A percentile compares a stretch with the other conserved stretches of the same genome.
Conservation (phyloP, 2,329 filamentous ascomycete species). For the Apiospora kogelbergensis region DNA sequence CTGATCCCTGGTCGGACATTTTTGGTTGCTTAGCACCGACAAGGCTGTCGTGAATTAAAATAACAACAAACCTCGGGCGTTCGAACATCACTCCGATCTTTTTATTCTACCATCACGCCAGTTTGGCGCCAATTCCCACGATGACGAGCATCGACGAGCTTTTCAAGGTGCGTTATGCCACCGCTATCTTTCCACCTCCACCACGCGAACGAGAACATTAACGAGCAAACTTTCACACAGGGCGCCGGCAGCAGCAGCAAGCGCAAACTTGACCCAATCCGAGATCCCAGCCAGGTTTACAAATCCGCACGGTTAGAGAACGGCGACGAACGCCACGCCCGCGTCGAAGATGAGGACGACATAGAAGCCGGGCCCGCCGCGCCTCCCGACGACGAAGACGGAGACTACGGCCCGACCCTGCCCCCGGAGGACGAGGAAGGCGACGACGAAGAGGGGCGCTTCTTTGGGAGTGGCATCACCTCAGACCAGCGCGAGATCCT, state of each 20-base stretch:
- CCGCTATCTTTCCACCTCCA: neutral
- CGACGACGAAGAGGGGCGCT: conserved; percentile 89
- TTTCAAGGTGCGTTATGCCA: conserved; percentile 46
- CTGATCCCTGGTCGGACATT: neutral
- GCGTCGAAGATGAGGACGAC: conserved; percentile 45
- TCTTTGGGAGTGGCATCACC: conserved; percentile 91
- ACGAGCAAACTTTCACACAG: conserved; percentile 29
- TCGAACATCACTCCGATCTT: neutral
- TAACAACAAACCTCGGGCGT: neutral
- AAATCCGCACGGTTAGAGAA: conserved; percentile 59
- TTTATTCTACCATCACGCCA: conserved; percentile 2
- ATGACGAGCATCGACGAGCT: conserved; percentile 62
- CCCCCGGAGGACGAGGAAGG: conserved; percentile 27
- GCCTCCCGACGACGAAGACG: conserved; percentile 52
- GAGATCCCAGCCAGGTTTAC: conserved; percentile 65
- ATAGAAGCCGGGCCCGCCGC: conserved; percentile 51
- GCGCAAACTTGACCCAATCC: conserved; percentile 61
- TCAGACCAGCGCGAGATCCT: conserved; percentile 78
- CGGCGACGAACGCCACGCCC: conserved; percentile 42
- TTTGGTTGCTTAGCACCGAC: conserved; percentile 3
- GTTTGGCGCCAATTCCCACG: conserved; percentile 1
- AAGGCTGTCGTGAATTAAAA: neutral
- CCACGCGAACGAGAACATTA: conserved; percentile 12
- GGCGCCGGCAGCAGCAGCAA: conserved; percentile 58
- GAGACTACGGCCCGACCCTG: conserved; percentile 29